Conservation (phyloP, 139 green algal species). For the Chlorella sp. region DNA sequence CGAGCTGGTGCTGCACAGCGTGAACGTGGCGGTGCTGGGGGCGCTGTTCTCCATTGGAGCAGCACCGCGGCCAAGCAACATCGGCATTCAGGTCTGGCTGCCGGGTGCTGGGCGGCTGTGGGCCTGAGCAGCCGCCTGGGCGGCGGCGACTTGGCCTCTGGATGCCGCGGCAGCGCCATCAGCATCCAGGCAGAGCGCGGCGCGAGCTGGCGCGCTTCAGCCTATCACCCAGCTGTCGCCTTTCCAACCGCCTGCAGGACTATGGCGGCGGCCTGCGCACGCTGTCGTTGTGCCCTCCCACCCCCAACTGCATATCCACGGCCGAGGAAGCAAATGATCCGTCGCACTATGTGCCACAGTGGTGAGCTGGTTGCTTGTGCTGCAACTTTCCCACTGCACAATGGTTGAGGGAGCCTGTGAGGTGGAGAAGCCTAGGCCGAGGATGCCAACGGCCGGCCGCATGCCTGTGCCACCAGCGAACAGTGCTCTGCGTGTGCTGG, state of each 20-base stretch:
- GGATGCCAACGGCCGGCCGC: too few relatives aligned
- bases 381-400: too few relatives aligned
- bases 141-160: too few relatives aligned
- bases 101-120: background rate
- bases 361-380: slow-evolving; percentile 55
- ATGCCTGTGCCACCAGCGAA: too few relatives aligned
- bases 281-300: slow-evolving; percentile 86
- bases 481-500: too few relatives aligned
- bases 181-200: background rate
- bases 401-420: too few relatives aligned
- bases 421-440: too few relatives aligned
- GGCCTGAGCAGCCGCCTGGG: too few relatives aligned
- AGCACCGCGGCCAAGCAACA: slow-evolving; percentile 58
- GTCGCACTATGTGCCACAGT: slow-evolving; percentile 84
- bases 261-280: slow-evolving; percentile 76
- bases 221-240: too few relatives aligned
- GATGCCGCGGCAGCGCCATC: background rate
- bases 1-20: slow-evolving; percentile 73
- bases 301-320: slow-evolving; percentile 94
- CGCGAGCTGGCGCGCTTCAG: too few relatives aligned
- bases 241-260: slow-evolving; percentile 47
- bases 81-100: slow-evolving; percentile 65
- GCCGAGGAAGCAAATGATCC: slow-evolving; percentile 88
- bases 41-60: slow-evolving; percentile 75
- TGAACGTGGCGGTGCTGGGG: slow-evolving; percentile 77